Percentiles rank a stretch among this genome's conserved stretches.
These are phyloP conservation scores for Russula foetens DNA, from an alignment of 768 basidiomycete species.

Conservation along the genomic window DNA sequence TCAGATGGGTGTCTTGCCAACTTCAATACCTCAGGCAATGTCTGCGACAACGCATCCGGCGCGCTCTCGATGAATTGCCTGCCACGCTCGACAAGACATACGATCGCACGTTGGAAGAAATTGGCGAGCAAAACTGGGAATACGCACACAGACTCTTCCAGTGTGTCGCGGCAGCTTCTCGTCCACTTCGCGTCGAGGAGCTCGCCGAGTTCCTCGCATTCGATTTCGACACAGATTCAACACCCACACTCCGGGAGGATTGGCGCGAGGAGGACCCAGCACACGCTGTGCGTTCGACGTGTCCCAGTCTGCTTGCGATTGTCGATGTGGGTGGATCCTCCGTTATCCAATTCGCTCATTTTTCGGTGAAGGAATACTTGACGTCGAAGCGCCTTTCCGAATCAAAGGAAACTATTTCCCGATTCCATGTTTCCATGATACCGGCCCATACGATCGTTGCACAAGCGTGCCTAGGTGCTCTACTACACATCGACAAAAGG, in stretches of 20 bases:
- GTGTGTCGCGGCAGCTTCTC: not conserved
- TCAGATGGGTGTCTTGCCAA: conserved; percentile 1
- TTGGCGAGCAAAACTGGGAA: not conserved
- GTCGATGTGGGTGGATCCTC: not conserved
- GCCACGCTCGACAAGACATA: not conserved
- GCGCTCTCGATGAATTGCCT: not conserved
- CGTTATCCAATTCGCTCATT: conserved; percentile 5
- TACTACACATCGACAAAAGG: not conserved
- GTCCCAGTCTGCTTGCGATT: not conserved
- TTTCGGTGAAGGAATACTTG: conserved; percentile 7
- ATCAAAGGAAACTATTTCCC: not conserved
- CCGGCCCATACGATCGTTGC: not conserved
- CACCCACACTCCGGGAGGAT: not conserved
- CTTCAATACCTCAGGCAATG: not conserved
- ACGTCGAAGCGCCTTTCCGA: not conserved
- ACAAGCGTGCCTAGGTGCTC: not conserved
- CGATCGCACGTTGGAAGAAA: not conserved
- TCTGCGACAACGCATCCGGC: not conserved
- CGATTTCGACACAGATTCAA: not conserved
- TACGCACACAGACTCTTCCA: conserved; percentile 3
- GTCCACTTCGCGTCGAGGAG: not conserved
- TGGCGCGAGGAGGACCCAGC: not conserved
- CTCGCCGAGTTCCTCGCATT: conserved; percentile 3
- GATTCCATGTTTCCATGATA: not conserved
- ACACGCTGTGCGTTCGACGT: not conserved